These are phyloP conservation scores for Trichoderma polysporum DNA, from an alignment of 2,329 filamentous ascomycete genomes.

Conservation along the genomic window DNA sequence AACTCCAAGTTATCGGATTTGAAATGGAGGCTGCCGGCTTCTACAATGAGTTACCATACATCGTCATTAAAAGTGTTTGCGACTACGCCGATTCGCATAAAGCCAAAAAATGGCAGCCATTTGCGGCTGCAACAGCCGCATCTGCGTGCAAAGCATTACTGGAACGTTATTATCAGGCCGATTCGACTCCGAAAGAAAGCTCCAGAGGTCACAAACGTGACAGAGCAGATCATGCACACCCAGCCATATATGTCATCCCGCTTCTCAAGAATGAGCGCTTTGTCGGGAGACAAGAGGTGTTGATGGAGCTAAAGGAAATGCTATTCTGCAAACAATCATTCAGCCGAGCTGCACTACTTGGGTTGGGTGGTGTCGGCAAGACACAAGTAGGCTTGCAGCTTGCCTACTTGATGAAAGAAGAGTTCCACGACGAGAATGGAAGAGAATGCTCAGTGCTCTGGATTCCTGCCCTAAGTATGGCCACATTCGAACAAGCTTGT, in stretches of 20 bases:
- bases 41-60: constrained; percentile 33
- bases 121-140: constrained; percentile 38
- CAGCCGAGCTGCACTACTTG: constrained; percentile 32
- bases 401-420: constrained; percentile 39
- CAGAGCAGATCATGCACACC: not conserved
- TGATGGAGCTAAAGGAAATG: constrained; percentile 23
- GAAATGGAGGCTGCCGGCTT: constrained; percentile 39
- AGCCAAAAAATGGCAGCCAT: constrained; percentile 37
- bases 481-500: constrained; percentile 39
- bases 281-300: constrained; percentile 25
- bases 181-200: not conserved
- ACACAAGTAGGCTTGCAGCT: constrained; percentile 40
- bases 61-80: constrained; percentile 39
- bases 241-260: constrained; percentile 14
- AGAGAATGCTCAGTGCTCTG: constrained; percentile 42
- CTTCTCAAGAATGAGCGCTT: constrained; percentile 26
- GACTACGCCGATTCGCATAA: constrained; percentile 44
- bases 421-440: constrained; percentile 33
- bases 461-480: constrained; percentile 40
- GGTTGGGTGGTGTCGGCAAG: constrained; percentile 42
- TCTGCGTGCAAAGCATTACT: constrained; percentile 18
- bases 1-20: constrained; percentile 31
- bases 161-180: not conserved
- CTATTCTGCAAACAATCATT: constrained; percentile 24
- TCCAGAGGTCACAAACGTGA: not conserved